phyloP scores from a whole-genome alignment of 495 filamentous ascomycete genomes.

The Penicillium dipodomyicola region DNA sequence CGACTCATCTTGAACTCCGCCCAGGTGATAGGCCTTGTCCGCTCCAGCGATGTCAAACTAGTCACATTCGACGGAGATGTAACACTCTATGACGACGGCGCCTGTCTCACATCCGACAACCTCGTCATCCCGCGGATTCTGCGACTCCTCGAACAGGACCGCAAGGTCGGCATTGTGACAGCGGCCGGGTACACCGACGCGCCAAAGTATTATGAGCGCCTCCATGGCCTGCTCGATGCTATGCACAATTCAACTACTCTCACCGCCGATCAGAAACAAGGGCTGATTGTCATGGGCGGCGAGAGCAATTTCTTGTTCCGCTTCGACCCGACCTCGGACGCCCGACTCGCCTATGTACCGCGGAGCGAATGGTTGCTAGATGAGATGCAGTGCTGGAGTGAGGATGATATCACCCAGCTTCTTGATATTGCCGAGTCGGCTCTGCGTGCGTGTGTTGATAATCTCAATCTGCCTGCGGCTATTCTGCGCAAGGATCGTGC shows the following conservation, averaged over 20 bases:
- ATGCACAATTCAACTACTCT: constrained; percentile 62
- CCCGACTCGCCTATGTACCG: constrained; percentile 56
- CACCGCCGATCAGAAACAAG: constrained; percentile 61
- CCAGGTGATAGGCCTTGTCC: constrained; percentile 81
- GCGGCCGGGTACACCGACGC: constrained; percentile 94
- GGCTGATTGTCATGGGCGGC: constrained; percentile 87
- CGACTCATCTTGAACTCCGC: constrained; percentile 91
- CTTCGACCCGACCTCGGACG: constrained; percentile 48
- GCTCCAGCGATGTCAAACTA: constrained; percentile 60
- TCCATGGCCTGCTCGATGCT: constrained; percentile 80
- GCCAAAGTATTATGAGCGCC: constrained; percentile 74
- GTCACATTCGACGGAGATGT: constrained; percentile 98
- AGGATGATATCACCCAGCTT: constrained; percentile 70
- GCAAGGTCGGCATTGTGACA: constrained; percentile 90
- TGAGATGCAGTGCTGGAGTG: constrained; percentile 84
- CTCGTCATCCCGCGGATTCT: constrained; percentile 79
- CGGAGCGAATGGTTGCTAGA: constrained; percentile 75
- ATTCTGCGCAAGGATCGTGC: constrained; percentile 89
- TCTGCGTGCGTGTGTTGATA: constrained; percentile 71
- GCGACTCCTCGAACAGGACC: constrained; percentile 55
- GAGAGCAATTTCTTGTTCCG: constrained; percentile 87
- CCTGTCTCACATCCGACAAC: constrained; percentile 67
- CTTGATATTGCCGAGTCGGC: constrained; percentile 85
- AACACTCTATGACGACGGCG: constrained; percentile 92
- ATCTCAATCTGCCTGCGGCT: constrained; percentile 70